Evolutionary conservation across 2,329 filamentous ascomycete species (phyloP).

Genomic region (Cephalotrichum gorgonifer): DNA sequence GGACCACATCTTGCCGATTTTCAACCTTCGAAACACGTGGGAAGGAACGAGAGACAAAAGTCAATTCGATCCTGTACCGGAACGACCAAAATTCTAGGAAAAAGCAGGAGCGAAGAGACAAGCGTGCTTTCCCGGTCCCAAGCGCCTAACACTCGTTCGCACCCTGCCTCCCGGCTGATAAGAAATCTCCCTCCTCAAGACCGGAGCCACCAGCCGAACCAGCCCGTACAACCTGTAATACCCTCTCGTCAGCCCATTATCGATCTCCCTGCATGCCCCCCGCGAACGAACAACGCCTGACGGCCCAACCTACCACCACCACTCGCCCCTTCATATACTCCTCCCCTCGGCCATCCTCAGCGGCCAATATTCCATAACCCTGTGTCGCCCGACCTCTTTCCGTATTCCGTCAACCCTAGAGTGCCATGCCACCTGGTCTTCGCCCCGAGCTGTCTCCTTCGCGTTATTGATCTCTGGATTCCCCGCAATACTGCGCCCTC

Average conservation of each 20-base stretch:
- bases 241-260: neutral
- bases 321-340: neutral
- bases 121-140: neutral
- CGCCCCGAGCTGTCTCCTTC: neutral
- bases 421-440: constrained; percentile 4
- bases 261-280: neutral
- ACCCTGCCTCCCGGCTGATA: neutral
- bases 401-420: neutral
- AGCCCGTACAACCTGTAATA: too few relatives aligned
- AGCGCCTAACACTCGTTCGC: neutral
- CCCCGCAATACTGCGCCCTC: neutral
- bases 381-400: too few relatives aligned
- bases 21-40: too few relatives aligned
- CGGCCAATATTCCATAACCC: neutral
- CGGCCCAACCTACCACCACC: neutral
- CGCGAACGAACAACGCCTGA: neutral
- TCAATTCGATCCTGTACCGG: neutral
- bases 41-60: neutral
- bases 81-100: neutral
- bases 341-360: neutral
- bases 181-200: neutral
- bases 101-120: neutral
- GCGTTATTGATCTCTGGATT: neutral
- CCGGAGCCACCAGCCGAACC: neutral
- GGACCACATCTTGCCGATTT: neutral